Base-by-base conservation (phyloP, 768 basidiomycete genomes). In the Tubosaeta sp. region DNA sequence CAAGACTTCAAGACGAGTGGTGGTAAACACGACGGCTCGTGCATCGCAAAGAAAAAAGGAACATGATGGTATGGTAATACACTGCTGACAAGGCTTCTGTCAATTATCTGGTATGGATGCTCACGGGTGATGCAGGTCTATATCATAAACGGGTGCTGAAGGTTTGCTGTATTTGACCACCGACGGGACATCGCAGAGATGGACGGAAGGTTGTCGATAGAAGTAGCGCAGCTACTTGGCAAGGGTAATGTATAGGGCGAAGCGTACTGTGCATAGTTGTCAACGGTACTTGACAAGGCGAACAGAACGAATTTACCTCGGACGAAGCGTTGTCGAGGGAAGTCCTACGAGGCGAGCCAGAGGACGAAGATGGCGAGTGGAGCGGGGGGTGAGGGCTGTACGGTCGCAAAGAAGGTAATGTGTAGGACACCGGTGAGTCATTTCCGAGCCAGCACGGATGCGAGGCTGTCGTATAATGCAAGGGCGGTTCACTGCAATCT, bases 161-260 rank as follows among this genome's bases (percentile, higher is more conserved):
- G 57, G 18, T 55, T 68, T 6, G 66, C 58, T n/a, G 71, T 59
- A 36, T 56, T 61, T 2, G 72, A 65, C 71, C 71, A 72, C 18
- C 71, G 66, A 34, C 71, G 65, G n/a, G 63, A 59, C 59, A 73
- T 59, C 2, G 69, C 59, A 3, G 71, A 69, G 44, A 70, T 71
- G 42, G 69, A 58, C 0, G 67, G 66, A 10, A 68, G 62, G 50
- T 67, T 68, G 42, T 68, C 67, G 18, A 68, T 56, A 4, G 66
- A 55, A n/a, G 66, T 57, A 56, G 64, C 53, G 40, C 66, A 70
- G 58, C 57, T 61, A 55, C 55, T 59, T 21, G 62, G 46, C 21
- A 58, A 5, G 21, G 68, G 58, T 2, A 70, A 52, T 19, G 62
- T 55, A 40, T 68, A 70, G 0, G 54, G 18, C 22, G 57, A 36